Base-by-base conservation (phyloP, 495 filamentous ascomycete genomes). In the Talaromyces ruber region DNA sequence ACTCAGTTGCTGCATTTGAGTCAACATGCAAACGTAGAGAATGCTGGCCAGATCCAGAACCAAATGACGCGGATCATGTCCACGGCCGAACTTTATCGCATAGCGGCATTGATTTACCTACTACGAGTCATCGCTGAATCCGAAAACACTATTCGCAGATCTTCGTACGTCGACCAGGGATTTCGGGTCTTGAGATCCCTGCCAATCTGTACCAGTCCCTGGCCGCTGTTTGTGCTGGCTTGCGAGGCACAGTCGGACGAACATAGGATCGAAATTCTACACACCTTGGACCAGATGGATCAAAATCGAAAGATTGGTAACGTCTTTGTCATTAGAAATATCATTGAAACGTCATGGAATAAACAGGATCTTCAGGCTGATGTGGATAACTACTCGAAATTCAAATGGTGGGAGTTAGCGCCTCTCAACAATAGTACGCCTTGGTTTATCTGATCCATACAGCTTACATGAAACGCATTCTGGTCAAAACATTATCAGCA, bases 271-370 rank as follows among this genome's bases (percentile, higher is more conserved):
- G 21, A 22, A 6, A 59, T 59, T 45, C 57, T 59, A n/a, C 18
- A 28, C 25, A 59, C 22, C 2, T 34, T 59, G 34, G 57, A 59
- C 18, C 57, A 45, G 18, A 59, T 59, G 57, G 57, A 59, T 26
- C 11, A 39, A 6, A 25, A 39, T 7, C 57, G 57, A 16, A 59
- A 59, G 28, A 59, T 59, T 3, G 57, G 57, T 6, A 59, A 59
- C n/a, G 34, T 59, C 22, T 59, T 59, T 45, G 57, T 59, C 18
- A 24, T 59, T 9, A 59, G 57, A 43, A 45, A 59, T 34, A 59
- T 59, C 2, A 45, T 59, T 9, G 32, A 59, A n/a, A 39, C 57
- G 16, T 25, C 47, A 22, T 59, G 57, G 57, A 59, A 59, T 11
- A 34, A 43, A 6, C 57, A 45, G 47, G 57, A 59, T 39, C 34